Base-by-base conservation (phyloP, 2,329 filamentous ascomycete species). In the Mycosphaerella sp. region DNA sequence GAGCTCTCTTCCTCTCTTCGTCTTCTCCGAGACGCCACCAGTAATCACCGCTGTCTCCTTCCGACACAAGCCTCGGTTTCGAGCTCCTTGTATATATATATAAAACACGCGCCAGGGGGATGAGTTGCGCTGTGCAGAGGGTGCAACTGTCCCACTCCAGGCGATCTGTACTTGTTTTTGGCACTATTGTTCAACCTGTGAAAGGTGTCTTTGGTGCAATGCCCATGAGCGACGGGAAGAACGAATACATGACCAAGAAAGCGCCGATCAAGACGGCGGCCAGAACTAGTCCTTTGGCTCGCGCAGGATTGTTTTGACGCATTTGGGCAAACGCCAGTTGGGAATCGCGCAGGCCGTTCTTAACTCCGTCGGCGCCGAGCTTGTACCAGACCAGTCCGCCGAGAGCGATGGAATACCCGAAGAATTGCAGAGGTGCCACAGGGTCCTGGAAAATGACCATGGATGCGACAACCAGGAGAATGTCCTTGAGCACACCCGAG, bases 401-500 rank as follows among this genome's bases (percentile, higher is more conserved):
- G 36, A 92, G 81, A 48, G 88, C 87, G 68, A 92, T 88, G 70
- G 79, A 80, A 79, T 92, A 93, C 62, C 88, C 88, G 69, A 92
- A 90, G 71, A 87, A 85, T 76, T 93, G 88, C 53, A 91, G 80
- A 50, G 75, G 76, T 17, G 85, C 82, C 59, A 92, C 84, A 50
- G 84, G 81, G 58, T 87, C 87, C 63, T 82, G 81, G 84, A 87
- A 92, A 71, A 92, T 87, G 61, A 87, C 72, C 82, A 91, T 89
- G 57, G 86, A 90, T 40, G 86, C 85, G 48, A 78, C 76, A 55
- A 93, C 88, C 44, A 93, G 84, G 64, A 93, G 79, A 54, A 93
- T 88, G 72, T 93, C 88, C 80, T 92, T 93, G 59, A 93, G 82
- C 32, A 93, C 87, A 76, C 88, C 88, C 67, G 86, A 92, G 42